Evolutionary conservation across 140 eudicot genomes (phyloP).

Genomic region (Erigeron philadelphicus): DNA sequence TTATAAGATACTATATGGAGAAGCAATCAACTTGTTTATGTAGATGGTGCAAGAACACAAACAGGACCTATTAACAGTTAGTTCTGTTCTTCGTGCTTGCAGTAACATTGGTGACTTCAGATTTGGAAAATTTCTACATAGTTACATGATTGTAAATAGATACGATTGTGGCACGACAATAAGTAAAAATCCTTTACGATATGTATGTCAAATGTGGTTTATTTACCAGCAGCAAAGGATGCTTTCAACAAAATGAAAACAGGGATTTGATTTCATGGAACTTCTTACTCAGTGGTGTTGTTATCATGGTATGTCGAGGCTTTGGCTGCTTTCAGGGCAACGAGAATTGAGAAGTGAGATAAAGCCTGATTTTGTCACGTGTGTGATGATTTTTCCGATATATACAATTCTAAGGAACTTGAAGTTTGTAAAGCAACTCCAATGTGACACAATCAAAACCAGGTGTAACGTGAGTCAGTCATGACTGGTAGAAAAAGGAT

Average conservation of each 20-base stretch:
- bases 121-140: slow-evolving; percentile 52
- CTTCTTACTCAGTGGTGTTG: slow-evolving; percentile 46
- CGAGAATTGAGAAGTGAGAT: slow-evolving; percentile 44
- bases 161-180: slow-evolving; percentile 44
- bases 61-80: too few relatives aligned
- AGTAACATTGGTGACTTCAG: slow-evolving; percentile 41
- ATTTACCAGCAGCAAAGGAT: slow-evolving; percentile 36
- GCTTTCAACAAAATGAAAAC: slow-evolving; percentile 47
- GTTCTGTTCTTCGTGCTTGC: too few relatives aligned
- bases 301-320: slow-evolving; percentile 40
- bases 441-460: slow-evolving; percentile 46
- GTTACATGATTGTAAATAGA: slow-evolving; percentile 44
- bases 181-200: slow-evolving; percentile 55
- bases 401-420: slow-evolving; percentile 30
- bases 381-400: slow-evolving; percentile 48
- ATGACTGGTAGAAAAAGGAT: slow-evolving; percentile 65
- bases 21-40: too few relatives aligned
- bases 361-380: slow-evolving; percentile 63
- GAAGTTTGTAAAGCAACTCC: slow-evolving; percentile 41
- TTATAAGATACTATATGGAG: too few relatives aligned
- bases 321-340: slow-evolving; percentile 32
- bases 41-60: too few relatives aligned
- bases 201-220: slow-evolving; percentile 74
- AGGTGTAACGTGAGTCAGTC: slow-evolving; percentile 60
- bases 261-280: slow-evolving; percentile 63